phyloP scores from a whole-genome alignment of 129 eudicot species.

The Heracleum sosnowskyi region DNA sequence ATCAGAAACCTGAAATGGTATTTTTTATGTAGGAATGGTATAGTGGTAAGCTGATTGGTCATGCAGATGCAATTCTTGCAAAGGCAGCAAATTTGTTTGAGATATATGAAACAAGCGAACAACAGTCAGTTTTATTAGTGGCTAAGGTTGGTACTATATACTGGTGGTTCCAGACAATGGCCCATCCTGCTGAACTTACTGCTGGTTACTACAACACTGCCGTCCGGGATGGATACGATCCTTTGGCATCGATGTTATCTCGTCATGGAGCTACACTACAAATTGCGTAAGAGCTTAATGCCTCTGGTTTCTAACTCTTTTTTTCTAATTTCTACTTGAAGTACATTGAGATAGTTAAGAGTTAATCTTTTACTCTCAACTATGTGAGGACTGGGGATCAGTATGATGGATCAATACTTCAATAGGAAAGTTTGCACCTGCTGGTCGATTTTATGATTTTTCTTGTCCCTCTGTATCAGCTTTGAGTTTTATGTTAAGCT shows the following conservation, averaged over 20 bases:
- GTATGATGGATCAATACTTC: too few species aligned
- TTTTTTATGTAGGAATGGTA: constrained; percentile 53
- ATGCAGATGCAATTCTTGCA: constrained; percentile 59
- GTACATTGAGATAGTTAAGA: constrained; percentile 1
- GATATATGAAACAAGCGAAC: constrained; percentile 36
- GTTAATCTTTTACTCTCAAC: neutral
- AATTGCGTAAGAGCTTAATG: constrained; percentile 35
- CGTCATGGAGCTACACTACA: constrained; percentile 63
- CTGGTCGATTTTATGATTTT: neutral
- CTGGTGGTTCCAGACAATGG: constrained; percentile 60
- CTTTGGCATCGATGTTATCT: constrained; percentile 46
- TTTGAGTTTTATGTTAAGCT: neutral
- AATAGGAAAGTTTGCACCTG: neutral
- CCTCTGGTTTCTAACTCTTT: neutral
- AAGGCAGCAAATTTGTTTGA: constrained; percentile 39
- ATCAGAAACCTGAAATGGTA: constrained; percentile 16
- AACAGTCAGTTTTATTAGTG: constrained; percentile 38
- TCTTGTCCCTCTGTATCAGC: neutral
- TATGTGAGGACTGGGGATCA: neutral
- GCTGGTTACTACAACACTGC: constrained; percentile 75
- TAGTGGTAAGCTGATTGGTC: constrained; percentile 48
- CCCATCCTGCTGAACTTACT: constrained; percentile 70
- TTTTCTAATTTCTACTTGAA: neutral
- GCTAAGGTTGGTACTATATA: constrained; percentile 52
- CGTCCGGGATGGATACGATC: constrained; percentile 57